Evolutionary conservation across 2,329 filamentous ascomycete genomes (phyloP).

Genomic region (Thelonectria blattea): DNA sequence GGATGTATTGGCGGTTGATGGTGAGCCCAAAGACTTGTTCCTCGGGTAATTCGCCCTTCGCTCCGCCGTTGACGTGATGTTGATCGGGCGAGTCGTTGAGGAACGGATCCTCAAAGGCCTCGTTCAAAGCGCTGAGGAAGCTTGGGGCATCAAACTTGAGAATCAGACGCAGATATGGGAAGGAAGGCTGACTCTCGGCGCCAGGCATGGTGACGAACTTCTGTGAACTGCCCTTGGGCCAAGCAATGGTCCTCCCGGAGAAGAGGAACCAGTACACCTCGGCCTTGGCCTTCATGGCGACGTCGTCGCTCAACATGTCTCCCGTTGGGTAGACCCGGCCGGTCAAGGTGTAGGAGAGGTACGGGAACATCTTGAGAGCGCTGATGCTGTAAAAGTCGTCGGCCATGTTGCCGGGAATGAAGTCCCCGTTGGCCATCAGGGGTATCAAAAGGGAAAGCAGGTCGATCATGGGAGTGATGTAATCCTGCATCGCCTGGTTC

Average conservation of each 20-base stretch:
- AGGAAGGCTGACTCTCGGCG: conserved; percentile 70
- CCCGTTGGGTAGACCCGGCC: conserved; percentile 92
- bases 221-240: conserved; percentile 71
- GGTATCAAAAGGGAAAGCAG: conserved; percentile 73
- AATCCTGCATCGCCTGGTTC: conserved; percentile 89
- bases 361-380: conserved; percentile 91
- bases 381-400: conserved; percentile 70
- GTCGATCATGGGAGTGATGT: conserved; percentile 87
- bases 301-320: conserved; percentile 72
- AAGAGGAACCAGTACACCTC: conserved; percentile 95
- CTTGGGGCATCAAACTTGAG: conserved; percentile 89
- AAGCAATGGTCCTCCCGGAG: conserved; percentile 76
- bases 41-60: conserved; percentile 60
- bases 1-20: conserved; percentile 89
- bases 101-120: conserved; percentile 95
- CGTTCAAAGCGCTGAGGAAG: conserved; percentile 93
- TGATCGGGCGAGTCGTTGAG: conserved; percentile 80
- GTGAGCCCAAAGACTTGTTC: conserved; percentile 72
- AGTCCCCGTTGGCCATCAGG: conserved; percentile 62
- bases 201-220: conserved; percentile 66
- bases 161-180: conserved; percentile 83
- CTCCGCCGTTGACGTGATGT: conserved; percentile 57
- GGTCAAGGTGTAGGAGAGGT: conserved; percentile 89
- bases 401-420: conserved; percentile 60
- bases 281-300: conserved; percentile 78